Evolutionary conservation across 805 yeast genomes (phyloP), one percentile per base, ranked within the genome.

Genomic region (Starmerella vaccinii): DNA sequence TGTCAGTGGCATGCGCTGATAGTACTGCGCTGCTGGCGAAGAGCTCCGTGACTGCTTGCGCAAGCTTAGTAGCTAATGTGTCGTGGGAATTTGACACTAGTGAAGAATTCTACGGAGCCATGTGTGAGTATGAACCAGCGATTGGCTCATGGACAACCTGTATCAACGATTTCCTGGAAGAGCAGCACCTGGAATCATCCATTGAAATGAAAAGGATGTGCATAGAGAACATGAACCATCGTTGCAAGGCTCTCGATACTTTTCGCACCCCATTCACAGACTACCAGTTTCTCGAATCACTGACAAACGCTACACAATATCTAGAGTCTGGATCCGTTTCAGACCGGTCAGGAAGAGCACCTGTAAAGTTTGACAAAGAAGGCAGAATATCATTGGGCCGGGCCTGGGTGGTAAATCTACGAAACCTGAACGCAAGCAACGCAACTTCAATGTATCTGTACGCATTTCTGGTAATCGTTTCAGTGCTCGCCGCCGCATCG

Each of bases 41-140:
- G 16, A 43, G 37, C 27, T 29, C 46, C 15, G 46, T 43, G 10
- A 19, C 6, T 19, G 46, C 46, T 6, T 43, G 46, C 18, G 30
- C 37, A 6, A 13, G 21, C 6, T 38, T 43, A n/a, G 38, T 47
- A 5, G 30, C 46, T 2, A 22, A 21, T 12, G 23, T 9, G 16
- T 19, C 43, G 3, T 49, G 51, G 51, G 29, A 16, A 1, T 49
- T 12, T n/a, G 37, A 4, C 4, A 22, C 12, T 16, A n/a, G 18
- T 12, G 30, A 41, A 22, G 34, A 18, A 15, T 45, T 12, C 19
- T 45, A 33, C 24, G 49, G 24, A 6, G 30, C 51, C 1, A 3
- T 51, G 19, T 51, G 54, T 19, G 21, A 15, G 10, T 51, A 47
- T 23, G 51, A 41, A 37, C 54, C 54, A 3, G 54, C 54, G 2